These are phyloP conservation scores for Lunasporangiospora selenospora DNA, from an alignment of 192 early-diverging fungal genomes.

Conservation along the genomic window DNA sequence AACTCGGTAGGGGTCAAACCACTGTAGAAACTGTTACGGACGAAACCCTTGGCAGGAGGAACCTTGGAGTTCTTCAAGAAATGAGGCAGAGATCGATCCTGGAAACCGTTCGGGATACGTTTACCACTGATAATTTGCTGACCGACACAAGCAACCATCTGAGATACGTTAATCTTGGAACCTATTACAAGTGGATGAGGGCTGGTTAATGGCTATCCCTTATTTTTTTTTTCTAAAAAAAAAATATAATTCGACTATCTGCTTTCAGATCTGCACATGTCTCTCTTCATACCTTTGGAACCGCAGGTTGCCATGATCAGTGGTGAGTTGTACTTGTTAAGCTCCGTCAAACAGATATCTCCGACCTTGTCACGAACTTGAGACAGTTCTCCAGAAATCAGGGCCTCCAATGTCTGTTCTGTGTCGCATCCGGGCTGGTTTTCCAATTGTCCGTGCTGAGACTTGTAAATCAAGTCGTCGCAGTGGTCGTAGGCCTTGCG, in stretches of 20 bases:
- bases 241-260: not conserved
- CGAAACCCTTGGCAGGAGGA: constrained; percentile 97
- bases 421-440: constrained; percentile 86
- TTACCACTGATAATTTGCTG: constrained; percentile 98
- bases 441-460: constrained; percentile 75
- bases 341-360: constrained; percentile 89
- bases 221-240: not conserved
- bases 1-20: constrained; percentile 98
- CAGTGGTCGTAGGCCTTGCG: constrained; percentile 84
- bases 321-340: constrained; percentile 96
- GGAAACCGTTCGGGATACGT: constrained; percentile 97
- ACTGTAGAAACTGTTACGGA: constrained; percentile 94
- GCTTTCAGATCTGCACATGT: constrained; percentile 9
- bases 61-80: constrained; percentile 93
- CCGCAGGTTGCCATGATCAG: constrained; percentile 99
- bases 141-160: constrained; percentile 99
- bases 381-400: constrained; percentile 88
- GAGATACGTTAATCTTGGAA: constrained; percentile 97
- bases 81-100: constrained; percentile 95
- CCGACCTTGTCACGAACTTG: constrained; percentile 92
- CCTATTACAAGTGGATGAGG: constrained; percentile 49
- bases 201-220: not conserved
- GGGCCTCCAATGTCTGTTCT: constrained; percentile 87
- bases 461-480: constrained; percentile 79
- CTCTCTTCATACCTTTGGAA: constrained; percentile 78